phyloP scores from a whole-genome alignment of 257 asterid species.

The Salvia hispanica region DNA sequence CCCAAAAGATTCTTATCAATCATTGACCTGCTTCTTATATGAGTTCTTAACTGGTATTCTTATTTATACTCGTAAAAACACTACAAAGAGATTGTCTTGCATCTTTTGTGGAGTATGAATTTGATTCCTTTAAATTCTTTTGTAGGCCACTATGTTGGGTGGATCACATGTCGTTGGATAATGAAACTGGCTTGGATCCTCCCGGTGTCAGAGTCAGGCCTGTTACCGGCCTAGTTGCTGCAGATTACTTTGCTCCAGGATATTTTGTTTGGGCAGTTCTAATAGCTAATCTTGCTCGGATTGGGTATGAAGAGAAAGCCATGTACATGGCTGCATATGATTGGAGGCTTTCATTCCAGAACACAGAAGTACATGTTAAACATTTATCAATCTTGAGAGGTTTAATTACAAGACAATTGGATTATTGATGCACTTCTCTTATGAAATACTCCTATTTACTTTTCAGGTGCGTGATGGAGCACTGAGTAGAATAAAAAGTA shows the following conservation, averaged over 20 bases:
- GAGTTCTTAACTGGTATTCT: background rate
- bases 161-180: constrained; percentile 91
- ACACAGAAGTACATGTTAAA: constrained; percentile 70
- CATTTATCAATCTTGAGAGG: constrained; percentile 7
- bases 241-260: constrained; percentile 95
- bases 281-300: constrained; percentile 81
- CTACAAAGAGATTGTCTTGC: no score
- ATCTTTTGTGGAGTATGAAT: background rate
- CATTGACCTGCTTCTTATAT: background rate
- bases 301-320: constrained; percentile 92
- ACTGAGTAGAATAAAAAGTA: constrained; percentile 75
- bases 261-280: constrained; percentile 98
- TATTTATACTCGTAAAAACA: background rate
- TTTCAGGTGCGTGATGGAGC: constrained; percentile 79
- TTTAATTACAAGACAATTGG: constrained; percentile 12
- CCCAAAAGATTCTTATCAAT: background rate
- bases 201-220: constrained; percentile 83
- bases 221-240: constrained; percentile 94
- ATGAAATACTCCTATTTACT: constrained; percentile 15
- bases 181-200: constrained; percentile 94
- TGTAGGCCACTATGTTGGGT: constrained; percentile 96
- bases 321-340: constrained; percentile 99
- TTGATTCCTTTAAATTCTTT: background rate
- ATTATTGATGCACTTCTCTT: constrained; percentile 11
- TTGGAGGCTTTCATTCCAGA: constrained; percentile 96